Base-by-base conservation (phyloP, 169 alveolate genomes). In the Plasmodium reichenowi region DNA sequence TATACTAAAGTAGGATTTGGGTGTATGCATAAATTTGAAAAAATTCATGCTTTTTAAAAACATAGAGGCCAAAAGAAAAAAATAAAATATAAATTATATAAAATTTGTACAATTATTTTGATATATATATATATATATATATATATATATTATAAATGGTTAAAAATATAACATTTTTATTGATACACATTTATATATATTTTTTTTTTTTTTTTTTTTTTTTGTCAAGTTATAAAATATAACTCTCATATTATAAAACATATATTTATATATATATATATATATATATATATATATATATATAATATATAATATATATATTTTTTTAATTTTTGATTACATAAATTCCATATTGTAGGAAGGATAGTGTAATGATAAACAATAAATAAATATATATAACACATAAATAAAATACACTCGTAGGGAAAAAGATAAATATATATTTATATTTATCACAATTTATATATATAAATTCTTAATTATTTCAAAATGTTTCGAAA, bases 21-120 rank as follows among this genome's bases (percentile, higher is more conserved):
- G 76, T n/a, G 17, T 67, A 72, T 80, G 70, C 20, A 80, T 54
- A 80, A 22, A 80, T 29, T 80, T 80, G n/a, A 80, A n/a, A 26
- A 26, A 2, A 54, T 80, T 80, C 90, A 80, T 80, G 48, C 43
- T 80, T 80, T 80, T 68, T 62, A 38, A 38, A 38, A 38, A 38
- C 47, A 38, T 38, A 38, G 47, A 38, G 10, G 8, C 2, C n/a
- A 20, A 58, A 43, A 70, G 43, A 56, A 38, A 12, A 12, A 60
- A 48, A 26, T 52, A 52, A 54, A 4, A 24, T 76, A 17, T 62
- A 71, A 47, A 50, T 67, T 32, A 43, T 32, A 52, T 67, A 54
- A 12, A 10, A 12, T 12, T 50, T 50, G 59, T 50, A 50, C 13
- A 26, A 26, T 26, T 26, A 26, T 26, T 26, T 26, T 26, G 4